These are phyloP conservation scores for Cnidoscolus chayamansa DNA, from an alignment of 441 rosid genomes.

Conservation along the genomic window DNA sequence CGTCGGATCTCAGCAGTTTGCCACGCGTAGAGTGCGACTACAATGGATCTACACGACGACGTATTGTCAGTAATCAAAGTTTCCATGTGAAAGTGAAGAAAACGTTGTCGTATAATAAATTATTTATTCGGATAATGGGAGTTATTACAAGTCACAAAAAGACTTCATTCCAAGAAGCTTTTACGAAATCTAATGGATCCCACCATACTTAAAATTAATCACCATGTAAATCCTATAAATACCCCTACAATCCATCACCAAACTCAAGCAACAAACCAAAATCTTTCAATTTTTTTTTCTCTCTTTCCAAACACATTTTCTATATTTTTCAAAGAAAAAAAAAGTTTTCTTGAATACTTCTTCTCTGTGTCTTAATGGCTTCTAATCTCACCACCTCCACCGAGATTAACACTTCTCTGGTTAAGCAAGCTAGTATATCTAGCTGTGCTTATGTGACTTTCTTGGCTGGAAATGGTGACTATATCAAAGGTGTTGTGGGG, in stretches of 20 bases:
- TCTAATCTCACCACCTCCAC: slow-evolving; percentile 13
- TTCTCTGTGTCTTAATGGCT: slow-evolving; percentile 29
- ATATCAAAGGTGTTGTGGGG: slow-evolving; percentile 78
- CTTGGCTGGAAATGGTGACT: slow-evolving; percentile 68
- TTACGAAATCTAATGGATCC: not conserved
- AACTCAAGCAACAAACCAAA: too few relatives aligned
- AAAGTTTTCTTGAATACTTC: too few relatives aligned
- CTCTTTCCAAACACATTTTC: too few relatives aligned
- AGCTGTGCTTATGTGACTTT: slow-evolving; percentile 59
- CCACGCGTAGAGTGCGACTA: slow-evolving; percentile 7
- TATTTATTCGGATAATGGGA: too few relatives aligned
- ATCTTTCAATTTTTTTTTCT: not conserved
- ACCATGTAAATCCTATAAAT: slow-evolving; percentile 2
- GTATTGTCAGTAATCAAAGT: too few relatives aligned
- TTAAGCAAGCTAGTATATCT: slow-evolving; percentile 20
- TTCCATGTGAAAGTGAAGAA: too few relatives aligned
- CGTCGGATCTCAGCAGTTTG: slow-evolving; percentile 9
- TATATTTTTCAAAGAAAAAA: too few relatives aligned
- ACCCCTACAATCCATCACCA: not conserved
- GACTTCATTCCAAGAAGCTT: too few relatives aligned
- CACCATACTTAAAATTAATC: not conserved
- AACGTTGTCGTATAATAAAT: too few relatives aligned
- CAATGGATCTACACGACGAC: too few relatives aligned
- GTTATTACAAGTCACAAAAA: too few relatives aligned
- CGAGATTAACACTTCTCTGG: not conserved